Conservation (phyloP, 2,329 filamentous ascomycete genomes). For the Aspergillus spinulosporus region DNA sequence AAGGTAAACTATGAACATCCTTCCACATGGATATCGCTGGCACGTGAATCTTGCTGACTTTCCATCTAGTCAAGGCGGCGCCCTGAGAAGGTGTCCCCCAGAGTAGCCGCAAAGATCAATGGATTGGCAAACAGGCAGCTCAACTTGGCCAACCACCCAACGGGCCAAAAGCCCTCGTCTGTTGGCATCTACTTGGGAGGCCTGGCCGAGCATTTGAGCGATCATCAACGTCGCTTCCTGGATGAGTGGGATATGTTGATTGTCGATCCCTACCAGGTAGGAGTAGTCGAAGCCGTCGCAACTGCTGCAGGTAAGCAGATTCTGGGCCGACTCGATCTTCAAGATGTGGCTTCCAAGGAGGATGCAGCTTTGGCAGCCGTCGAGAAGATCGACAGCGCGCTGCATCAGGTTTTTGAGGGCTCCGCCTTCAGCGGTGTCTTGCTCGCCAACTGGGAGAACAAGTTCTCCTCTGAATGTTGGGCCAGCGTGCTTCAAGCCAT, state of each 20-base stretch:
- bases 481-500: conserved; percentile 36
- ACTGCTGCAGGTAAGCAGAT: conserved; percentile 22
- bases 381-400: conserved; percentile 32
- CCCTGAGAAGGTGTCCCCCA: conserved; percentile 28
- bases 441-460: conserved; percentile 44
- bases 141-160: conserved; percentile 20
- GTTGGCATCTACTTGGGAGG: conserved; percentile 48
- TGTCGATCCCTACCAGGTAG: conserved; percentile 43
- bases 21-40: not conserved
- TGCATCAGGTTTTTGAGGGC: conserved; percentile 28
- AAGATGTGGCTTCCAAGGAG: conserved; percentile 22
- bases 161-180: conserved; percentile 32
- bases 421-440: conserved; percentile 43
- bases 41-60: not conserved
- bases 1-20: conserved; percentile 27
- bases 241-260: conserved; percentile 47
- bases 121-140: conserved; percentile 27
- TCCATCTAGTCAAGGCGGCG: conserved; percentile 26
- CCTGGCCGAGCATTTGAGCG: conserved; percentile 36
- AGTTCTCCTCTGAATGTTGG: conserved; percentile 32
- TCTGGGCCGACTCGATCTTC: conserved; percentile 37
- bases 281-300: conserved; percentile 38
- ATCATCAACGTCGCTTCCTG: conserved; percentile 38
- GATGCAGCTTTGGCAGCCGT: conserved; percentile 28
- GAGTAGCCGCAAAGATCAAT: conserved; percentile 26